Evolutionary conservation across 2,329 filamentous ascomycete genomes (phyloP).

Genomic region (Xylaria sp.): DNA sequence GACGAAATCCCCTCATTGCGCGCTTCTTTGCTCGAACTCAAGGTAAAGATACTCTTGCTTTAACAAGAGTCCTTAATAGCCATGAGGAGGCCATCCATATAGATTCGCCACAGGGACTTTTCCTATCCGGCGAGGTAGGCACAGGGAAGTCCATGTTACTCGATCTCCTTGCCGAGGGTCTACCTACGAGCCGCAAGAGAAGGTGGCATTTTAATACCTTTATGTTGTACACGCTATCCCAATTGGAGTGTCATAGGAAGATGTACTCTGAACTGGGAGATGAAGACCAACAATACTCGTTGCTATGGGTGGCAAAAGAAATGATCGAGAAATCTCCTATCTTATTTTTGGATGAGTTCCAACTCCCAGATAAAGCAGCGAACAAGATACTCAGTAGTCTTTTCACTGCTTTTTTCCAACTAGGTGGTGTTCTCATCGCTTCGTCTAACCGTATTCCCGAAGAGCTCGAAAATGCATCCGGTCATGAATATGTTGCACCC

Average conservation of each 20-base stretch:
- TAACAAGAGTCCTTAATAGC: slow-evolving; percentile 75
- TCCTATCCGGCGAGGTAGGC: slow-evolving; percentile 84
- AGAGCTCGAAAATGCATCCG: slow-evolving; percentile 79
- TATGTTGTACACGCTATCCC: slow-evolving; percentile 81
- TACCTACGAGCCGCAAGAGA: slow-evolving; percentile 78
- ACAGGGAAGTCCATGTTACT: slow-evolving; percentile 89
- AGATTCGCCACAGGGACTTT: slow-evolving; percentile 77
- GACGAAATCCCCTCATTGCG: slow-evolving; percentile 68
- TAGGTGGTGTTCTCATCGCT: slow-evolving; percentile 82
- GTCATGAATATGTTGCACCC: slow-evolving; percentile 72
- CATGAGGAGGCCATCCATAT: slow-evolving; percentile 78
- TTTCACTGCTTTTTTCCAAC: slow-evolving; percentile 82
- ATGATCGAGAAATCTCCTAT: slow-evolving; percentile 80
- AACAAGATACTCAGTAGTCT: slow-evolving; percentile 84
- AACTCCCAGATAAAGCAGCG: slow-evolving; percentile 80
- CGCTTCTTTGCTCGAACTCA: slow-evolving; percentile 68
- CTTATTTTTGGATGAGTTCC: slow-evolving; percentile 85
- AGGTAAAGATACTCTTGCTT: slow-evolving; percentile 67
- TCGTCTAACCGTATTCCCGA: slow-evolving; percentile 88
- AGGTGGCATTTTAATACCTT: slow-evolving; percentile 89
- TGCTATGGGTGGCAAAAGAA: slow-evolving; percentile 80
- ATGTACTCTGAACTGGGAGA: slow-evolving; percentile 42
- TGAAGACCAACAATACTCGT: slow-evolving; percentile 68
- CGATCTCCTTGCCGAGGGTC: slow-evolving; percentile 80
- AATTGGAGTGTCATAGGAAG: slow-evolving; percentile 73